Base-by-base conservation (phyloP, 2,329 filamentous ascomycete species). In the Penicillium sumatraense region DNA sequence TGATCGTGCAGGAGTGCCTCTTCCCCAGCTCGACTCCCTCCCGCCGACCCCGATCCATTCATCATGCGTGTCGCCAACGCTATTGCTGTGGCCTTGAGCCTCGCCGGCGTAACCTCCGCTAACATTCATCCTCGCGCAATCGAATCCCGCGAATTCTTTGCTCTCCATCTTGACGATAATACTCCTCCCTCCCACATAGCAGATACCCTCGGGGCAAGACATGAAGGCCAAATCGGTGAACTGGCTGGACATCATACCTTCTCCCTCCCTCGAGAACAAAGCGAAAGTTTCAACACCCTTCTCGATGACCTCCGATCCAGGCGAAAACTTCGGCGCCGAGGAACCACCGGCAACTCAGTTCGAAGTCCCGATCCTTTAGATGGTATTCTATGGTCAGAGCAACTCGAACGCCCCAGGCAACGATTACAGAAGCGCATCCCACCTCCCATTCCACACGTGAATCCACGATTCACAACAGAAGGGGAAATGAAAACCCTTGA, bases 81-180 rank as follows among this genome's bases (percentile, higher is more conserved):
- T 45, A 65, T 66, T 67, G 93, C 95, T 24, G 57, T 68, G 35
- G 66, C 62, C 26, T 56, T 72, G 9, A 62, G 67, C 49, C 57
- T 75, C 18, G 51, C 81, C 57, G 81, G 68, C 74, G 62, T 75
- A 23, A 69, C 80, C 57, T 75, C 79, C 54, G 78, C 81, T 26
- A 72, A 80, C 42, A 72, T 85, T 41, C 78, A 80, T 47, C 78
- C 81, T 59, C 88, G 90, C 65, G 84, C 95, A 69, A 90, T 96
- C 80, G 84, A 89, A 47, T 81, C 84, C 35, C 86, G 92, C 75
- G 93, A 99, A 75, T 98, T 96, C 78, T 97, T 98, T 73, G 92
- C 96, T 61, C 81, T 99, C 44, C 90, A 97, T 63, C 83, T 99
- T 68, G 85, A 89, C 56, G 78, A 84, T 11, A 80, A 83, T 33